Conservation (phyloP, 805 yeast genomes). For the Nakazawaea populi region DNA sequence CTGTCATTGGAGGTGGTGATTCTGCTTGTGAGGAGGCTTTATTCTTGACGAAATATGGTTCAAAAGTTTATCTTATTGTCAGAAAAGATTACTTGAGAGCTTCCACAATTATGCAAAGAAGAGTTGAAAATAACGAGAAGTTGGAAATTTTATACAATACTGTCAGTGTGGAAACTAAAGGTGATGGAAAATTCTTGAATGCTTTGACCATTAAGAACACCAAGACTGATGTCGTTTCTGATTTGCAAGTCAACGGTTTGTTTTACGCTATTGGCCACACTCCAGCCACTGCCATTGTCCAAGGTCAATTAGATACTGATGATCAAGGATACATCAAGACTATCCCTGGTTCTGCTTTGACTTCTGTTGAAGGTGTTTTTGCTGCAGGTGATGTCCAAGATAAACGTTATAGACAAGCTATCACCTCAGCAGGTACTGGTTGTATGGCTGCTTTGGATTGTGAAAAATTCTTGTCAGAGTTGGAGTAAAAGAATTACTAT, state of each 20-base stretch:
- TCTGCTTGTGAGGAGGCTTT: constrained; percentile 99
- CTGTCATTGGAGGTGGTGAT: constrained; percentile 99
- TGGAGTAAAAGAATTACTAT: background rate
- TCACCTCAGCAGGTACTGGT: constrained; percentile 99
- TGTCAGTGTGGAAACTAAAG: constrained; percentile 82
- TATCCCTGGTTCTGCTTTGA: constrained; percentile 80
- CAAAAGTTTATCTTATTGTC: constrained; percentile 88
- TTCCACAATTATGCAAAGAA: constrained; percentile 93
- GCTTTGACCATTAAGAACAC: constrained; percentile 63
- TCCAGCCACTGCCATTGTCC: constrained; percentile 86
- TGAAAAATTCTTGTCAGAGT: constrained; percentile 63
- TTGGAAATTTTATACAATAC: constrained; percentile 87
- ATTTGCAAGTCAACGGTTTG: constrained; percentile 79
- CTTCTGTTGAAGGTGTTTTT: constrained; percentile 85
- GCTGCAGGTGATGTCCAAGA: constrained; percentile 99
- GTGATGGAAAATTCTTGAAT: constrained; percentile 81
- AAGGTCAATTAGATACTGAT: constrained; percentile 75
- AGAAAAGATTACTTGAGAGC: constrained; percentile 96
- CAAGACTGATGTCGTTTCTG: constrained; percentile 61
- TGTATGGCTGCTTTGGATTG: constrained; percentile 99
- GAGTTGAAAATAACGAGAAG: constrained; percentile 79
- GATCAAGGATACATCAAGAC: constrained; percentile 87
- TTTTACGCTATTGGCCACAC: constrained; percentile 98
- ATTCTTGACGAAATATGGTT: constrained; percentile 94
- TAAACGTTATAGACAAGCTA: constrained; percentile 95